phyloP scores from a whole-genome alignment of 2,329 filamentous ascomycete genomes.

The Keithomyces neogunnii region DNA sequence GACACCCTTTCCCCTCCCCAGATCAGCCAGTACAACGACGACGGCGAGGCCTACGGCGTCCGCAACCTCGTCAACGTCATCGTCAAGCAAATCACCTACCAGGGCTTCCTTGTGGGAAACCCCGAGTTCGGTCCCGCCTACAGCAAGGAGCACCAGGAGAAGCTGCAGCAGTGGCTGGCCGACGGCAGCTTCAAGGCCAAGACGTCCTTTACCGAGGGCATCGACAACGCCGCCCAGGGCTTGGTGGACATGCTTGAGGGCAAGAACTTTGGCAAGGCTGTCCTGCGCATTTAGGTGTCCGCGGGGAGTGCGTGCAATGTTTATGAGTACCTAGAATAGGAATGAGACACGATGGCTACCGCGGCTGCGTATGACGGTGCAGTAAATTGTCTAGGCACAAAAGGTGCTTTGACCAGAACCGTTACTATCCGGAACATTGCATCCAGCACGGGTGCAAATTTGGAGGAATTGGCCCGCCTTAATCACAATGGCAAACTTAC shows the following conservation, averaged over 20 bases:
- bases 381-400: no score
- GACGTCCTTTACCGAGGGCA: constrained; percentile 61
- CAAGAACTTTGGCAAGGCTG: constrained; percentile 80
- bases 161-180: constrained; percentile 65
- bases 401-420: no score
- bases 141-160: constrained; percentile 63
- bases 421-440: no score
- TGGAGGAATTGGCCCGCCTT: no score
- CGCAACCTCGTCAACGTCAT: constrained; percentile 58
- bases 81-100: constrained; percentile 59
- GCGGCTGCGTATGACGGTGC: no score
- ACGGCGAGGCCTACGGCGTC: constrained; percentile 45
- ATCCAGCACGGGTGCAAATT: no score
- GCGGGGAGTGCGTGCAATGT: no score
- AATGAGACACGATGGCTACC: no score
- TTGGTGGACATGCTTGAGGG: constrained; percentile 68
- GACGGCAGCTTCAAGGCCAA: constrained; percentile 69
- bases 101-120: constrained; percentile 68
- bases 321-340: no score
- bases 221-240: constrained; percentile 69
- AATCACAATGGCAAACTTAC: no score
- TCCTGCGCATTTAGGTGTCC: constrained; percentile 33
- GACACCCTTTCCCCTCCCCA: not conserved
- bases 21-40: constrained; percentile 68
- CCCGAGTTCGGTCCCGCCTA: constrained; percentile 59